These are phyloP conservation scores for Cladophialophora psammophila DNA, from an alignment of 2,329 filamentous ascomycete genomes.

Conservation along the genomic window DNA sequence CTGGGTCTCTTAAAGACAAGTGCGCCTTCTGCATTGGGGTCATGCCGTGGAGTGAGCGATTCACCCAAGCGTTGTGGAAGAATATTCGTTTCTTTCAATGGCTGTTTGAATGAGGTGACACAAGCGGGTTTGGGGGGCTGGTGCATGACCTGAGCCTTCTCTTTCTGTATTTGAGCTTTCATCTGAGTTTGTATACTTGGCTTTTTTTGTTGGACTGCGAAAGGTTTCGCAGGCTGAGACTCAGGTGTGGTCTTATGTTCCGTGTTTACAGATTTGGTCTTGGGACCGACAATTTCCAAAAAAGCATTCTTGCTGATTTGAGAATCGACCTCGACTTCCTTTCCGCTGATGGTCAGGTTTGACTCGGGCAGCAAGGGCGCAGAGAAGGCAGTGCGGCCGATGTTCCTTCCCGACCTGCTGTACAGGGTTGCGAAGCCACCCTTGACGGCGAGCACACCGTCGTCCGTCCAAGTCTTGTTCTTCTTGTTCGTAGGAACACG, in stretches of 20 bases:
- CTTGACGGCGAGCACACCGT: conserved; percentile 67
- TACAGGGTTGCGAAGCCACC: conserved; percentile 67
- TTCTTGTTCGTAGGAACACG: conserved; percentile 75
- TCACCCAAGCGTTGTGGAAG: conserved; percentile 55
- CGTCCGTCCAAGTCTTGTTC: conserved; percentile 79
- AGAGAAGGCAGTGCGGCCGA: conserved; percentile 65
- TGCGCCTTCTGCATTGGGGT: conserved; percentile 65
- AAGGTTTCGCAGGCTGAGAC: conserved; percentile 36
- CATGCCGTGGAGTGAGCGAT: conserved; percentile 68
- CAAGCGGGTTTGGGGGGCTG: conserved; percentile 41
- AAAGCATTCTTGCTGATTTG: conserved; percentile 52
- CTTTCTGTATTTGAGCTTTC: conserved; percentile 39
- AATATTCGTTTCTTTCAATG: conserved; percentile 62
- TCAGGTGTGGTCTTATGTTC: conserved; percentile 28
- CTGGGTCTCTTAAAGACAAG: conserved; percentile 71
- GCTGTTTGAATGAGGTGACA: conserved; percentile 64
- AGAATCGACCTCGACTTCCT: conserved; percentile 72
- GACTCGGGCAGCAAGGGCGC: conserved; percentile 67
- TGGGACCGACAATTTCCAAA: conserved; percentile 19
- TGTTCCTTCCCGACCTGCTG: conserved; percentile 69
- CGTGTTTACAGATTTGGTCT: conserved; percentile 13
- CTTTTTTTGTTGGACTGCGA: conserved; percentile 42
- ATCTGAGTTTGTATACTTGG: conserved; percentile 41
- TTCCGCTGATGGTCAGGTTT: conserved; percentile 68
- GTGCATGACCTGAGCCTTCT: conserved; percentile 49